Conservation (phyloP, 2,329 filamentous ascomycete species). For the Furcasterigmium sp. region DNA sequence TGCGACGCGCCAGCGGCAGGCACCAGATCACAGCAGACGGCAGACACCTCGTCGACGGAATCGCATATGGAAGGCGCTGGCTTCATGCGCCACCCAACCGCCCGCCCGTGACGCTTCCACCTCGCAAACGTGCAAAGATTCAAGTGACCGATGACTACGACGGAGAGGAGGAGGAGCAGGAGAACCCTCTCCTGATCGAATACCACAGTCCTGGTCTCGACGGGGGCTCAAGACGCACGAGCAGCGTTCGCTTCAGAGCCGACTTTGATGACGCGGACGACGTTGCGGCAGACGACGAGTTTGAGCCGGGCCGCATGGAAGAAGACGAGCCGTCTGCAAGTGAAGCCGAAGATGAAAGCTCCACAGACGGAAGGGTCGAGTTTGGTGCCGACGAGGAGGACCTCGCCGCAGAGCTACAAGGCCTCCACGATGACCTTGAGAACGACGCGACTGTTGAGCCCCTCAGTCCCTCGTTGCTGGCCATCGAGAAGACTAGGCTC, state of each 20-base stretch:
- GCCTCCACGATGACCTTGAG: constrained; percentile 6
- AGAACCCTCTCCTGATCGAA: constrained; percentile 12
- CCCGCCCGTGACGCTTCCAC: constrained; percentile 65
- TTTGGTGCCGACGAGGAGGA: constrained; percentile 11
- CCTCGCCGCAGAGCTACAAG: constrained; percentile 15
- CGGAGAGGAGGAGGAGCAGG: constrained; percentile 24
- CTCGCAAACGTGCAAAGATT: constrained; percentile 62
- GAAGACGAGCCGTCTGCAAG: constrained; percentile 8
- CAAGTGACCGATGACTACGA: constrained; percentile 29
- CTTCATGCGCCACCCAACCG: constrained; percentile 54
- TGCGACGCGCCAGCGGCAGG: constrained; percentile 68
- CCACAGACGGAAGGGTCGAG: constrained; percentile 6
- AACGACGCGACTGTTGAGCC: background rate
- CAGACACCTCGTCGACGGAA: constrained; percentile 76
- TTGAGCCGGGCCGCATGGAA: constrained; percentile 2
- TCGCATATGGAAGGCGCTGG: constrained; percentile 74
- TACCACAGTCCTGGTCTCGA: background rate
- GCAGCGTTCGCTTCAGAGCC: constrained; percentile 17
- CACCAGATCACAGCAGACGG: constrained; percentile 77
- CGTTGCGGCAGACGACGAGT: constrained; percentile 14
- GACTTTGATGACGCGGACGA: constrained; percentile 27
- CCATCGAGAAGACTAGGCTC: background rate
- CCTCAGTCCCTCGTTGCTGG: background rate
- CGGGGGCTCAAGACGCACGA: constrained; percentile 11
- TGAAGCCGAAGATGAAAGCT: constrained; percentile 7